These are phyloP conservation scores for Halenospora varia DNA, from an alignment of 495 filamentous ascomycete species.

Conservation along the genomic window DNA sequence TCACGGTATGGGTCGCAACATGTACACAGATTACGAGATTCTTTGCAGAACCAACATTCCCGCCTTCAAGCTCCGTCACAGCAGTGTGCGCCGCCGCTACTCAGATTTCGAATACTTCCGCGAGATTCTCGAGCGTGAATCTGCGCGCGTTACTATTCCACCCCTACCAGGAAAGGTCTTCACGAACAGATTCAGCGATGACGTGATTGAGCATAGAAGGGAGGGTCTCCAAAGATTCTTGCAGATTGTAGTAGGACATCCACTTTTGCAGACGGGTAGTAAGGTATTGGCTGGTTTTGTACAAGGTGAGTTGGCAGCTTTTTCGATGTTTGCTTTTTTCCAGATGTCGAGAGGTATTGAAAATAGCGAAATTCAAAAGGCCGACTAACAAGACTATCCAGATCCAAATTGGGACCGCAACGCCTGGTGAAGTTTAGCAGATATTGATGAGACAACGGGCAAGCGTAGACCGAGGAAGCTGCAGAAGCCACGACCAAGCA, in stretches of 20 bases:
- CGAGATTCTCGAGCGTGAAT: slow-evolving; percentile 94
- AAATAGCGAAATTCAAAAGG: neutral
- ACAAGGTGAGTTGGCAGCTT: slow-evolving; percentile 63
- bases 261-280: slow-evolving; percentile 93
- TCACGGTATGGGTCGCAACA: slow-evolving; percentile 86
- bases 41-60: slow-evolving; percentile 97
- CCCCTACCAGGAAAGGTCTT: slow-evolving; percentile 96
- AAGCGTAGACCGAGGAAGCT: slow-evolving; percentile 41
- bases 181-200: slow-evolving; percentile 96
- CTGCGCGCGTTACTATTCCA: slow-evolving; percentile 89
- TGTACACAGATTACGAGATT: slow-evolving; percentile 99
- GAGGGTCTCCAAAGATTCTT: slow-evolving; percentile 92
- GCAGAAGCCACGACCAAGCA: slow-evolving; percentile 40
- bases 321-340: neutral
- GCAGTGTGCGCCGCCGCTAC: slow-evolving; percentile 86
- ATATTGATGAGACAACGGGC: slow-evolving; percentile 14
- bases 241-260: slow-evolving; percentile 96
- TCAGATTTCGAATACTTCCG: slow-evolving; percentile 98
- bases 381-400: slow-evolving; percentile 26
- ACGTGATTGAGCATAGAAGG: slow-evolving; percentile 93
- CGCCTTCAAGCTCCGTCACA: slow-evolving; percentile 86
- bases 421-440: slow-evolving; percentile 51
- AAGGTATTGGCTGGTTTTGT: slow-evolving; percentile 95
- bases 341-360: neutral
- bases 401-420: slow-evolving; percentile 78